phyloP scores from a whole-genome alignment of 2,329 filamentous ascomycete species.

The Ampelomyces quisqualis region DNA sequence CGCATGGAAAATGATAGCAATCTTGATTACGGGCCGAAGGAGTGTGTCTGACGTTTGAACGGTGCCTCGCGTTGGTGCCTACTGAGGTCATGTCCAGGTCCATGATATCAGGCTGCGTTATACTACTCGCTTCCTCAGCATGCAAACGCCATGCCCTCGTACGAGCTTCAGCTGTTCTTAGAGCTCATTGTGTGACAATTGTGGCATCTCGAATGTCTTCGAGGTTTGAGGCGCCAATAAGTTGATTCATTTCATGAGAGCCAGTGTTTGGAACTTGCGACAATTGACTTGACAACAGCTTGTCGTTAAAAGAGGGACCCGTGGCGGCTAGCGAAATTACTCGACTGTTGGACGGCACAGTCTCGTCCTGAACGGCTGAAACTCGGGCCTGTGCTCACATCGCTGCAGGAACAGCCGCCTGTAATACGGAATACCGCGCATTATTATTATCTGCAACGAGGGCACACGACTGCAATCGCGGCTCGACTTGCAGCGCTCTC shows the following conservation, averaged over 20 bases:
- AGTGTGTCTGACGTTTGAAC: slow-evolving; percentile 15
- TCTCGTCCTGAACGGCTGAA: no score
- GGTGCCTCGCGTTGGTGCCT: slow-evolving; percentile 19
- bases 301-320: no score
- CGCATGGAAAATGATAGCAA: slow-evolving; percentile 21
- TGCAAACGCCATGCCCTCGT: slow-evolving; percentile 5
- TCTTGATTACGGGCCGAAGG: slow-evolving; percentile 25
- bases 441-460: no score
- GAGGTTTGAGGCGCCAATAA: slow-evolving; percentile 10
- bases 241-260: slow-evolving; percentile 19
- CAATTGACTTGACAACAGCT: background rate
- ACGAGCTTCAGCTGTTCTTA: no score
- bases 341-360: slow-evolving; percentile 19
- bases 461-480: no score
- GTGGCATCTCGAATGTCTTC: slow-evolving; percentile 7
- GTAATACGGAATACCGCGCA: no score
- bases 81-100: no score
- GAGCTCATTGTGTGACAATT: background rate
- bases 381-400: slow-evolving; percentile 27
- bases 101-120: no score
- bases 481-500: no score
- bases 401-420: slow-evolving; percentile 32
- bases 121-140: slow-evolving; percentile 2
- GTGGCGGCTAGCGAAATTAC: slow-evolving; percentile 42
- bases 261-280: slow-evolving; percentile 18